Evolutionary conservation across 495 filamentous ascomycete genomes (phyloP).

Genomic region (Apiosordaria backusii): DNA sequence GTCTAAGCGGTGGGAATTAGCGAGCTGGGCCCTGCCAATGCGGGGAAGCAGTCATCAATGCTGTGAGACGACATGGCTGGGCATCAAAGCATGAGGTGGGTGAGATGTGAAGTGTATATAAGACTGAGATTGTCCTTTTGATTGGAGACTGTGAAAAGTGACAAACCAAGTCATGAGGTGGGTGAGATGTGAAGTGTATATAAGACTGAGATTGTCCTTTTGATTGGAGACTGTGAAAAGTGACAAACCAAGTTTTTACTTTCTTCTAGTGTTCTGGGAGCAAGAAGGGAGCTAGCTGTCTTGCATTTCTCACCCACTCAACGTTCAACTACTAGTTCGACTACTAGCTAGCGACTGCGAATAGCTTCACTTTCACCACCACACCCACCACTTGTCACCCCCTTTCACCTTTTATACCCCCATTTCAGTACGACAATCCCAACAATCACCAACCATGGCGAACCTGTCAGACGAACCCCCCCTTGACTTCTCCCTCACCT

Average conservation of each 20-base stretch:
- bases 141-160: not conserved
- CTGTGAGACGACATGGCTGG: not conserved
- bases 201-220: not conserved
- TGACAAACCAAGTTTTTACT: not conserved
- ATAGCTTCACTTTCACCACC: not conserved
- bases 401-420: not conserved
- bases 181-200: not conserved
- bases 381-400: not conserved
- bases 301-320: not conserved
- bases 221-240: not conserved
- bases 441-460: slow-evolving; percentile 9
- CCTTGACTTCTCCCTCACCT: slow-evolving; percentile 33
- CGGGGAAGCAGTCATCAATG: not conserved
- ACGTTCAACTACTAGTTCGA: too few species aligned
- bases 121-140: not conserved
- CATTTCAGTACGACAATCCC: not conserved
- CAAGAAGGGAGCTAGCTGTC: too few species aligned
- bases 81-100: not conserved
- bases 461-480: slow-evolving; percentile 16
- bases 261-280: too few species aligned
- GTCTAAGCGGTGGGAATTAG: not conserved
- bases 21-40: not conserved
- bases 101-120: not conserved
- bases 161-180: not conserved
- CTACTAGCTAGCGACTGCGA: not conserved